phyloP scores from a whole-genome alignment of 139 green algal species.

The Micractinium sp. region DNA sequence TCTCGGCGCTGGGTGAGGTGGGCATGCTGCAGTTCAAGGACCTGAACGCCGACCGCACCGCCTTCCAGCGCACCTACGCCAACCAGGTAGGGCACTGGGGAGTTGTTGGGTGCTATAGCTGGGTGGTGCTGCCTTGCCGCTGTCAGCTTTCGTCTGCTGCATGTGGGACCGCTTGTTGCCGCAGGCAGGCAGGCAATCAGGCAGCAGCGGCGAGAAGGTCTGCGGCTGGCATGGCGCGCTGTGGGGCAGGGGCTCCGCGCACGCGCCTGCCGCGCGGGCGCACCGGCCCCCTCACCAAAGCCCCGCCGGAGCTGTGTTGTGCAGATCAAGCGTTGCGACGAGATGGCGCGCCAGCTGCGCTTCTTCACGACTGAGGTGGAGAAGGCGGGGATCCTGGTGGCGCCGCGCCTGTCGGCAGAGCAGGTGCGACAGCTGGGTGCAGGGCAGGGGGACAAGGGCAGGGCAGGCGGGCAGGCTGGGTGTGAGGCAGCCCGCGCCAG shows the following conservation, averaged over 20 bases:
- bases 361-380: constrained; percentile 93
- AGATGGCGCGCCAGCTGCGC: constrained; percentile 95
- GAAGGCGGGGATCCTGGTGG: constrained; percentile 69
- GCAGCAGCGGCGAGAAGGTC: no score
- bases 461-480: no score
- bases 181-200: no score
- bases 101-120: no score
- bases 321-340: constrained; percentile 97
- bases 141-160: no score
- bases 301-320: background rate
- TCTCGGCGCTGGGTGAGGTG: constrained; percentile 88
- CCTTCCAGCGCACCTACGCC: constrained; percentile 95
- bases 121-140: no score
- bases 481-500: no score
- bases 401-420: constrained; percentile 25
- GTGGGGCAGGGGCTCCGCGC: no score
- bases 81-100: constrained; percentile 67
- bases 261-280: no score
- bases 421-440: background rate
- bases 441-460: no score
- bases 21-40: constrained; percentile 94
- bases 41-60: constrained; percentile 89
- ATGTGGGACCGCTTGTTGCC: background rate
- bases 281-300: no score
- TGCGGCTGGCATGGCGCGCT: no score